phyloP scores from a whole-genome alignment of 345 rosid genomes.

The Lepidium aucheri region DNA sequence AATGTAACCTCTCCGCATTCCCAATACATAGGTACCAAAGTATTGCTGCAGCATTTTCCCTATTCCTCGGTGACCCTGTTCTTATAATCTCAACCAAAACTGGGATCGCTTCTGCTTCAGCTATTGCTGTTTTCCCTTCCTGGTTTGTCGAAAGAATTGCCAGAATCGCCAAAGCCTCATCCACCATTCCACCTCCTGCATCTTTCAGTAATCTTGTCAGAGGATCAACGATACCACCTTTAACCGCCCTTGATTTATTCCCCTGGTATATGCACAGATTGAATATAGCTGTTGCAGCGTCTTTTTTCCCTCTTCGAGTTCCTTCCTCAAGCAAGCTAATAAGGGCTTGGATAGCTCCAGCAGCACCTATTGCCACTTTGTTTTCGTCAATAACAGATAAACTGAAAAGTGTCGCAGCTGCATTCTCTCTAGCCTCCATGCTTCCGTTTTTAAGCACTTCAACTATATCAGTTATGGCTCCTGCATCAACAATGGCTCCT shows the following conservation, averaged over 20 bases:
- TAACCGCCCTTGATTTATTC: slow-evolving; percentile 87
- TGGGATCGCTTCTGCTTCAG: slow-evolving; percentile 66
- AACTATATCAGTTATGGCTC: slow-evolving; percentile 91
- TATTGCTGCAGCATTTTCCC: slow-evolving; percentile 86
- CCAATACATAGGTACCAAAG: slow-evolving; percentile 75
- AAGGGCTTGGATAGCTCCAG: slow-evolving; percentile 92
- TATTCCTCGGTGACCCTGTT: slow-evolving; percentile 87
- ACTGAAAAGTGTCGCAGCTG: slow-evolving; percentile 95
- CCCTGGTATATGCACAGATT: slow-evolving; percentile 94
- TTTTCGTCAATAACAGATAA: slow-evolving; percentile 93
- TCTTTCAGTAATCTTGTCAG: slow-evolving; percentile 72
- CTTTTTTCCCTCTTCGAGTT: slow-evolving; percentile 89
- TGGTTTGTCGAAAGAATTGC: slow-evolving; percentile 85
- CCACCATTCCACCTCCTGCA: slow-evolving; percentile 93
- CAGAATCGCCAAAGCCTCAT: slow-evolving; percentile 85
- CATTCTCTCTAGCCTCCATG: slow-evolving; percentile 99
- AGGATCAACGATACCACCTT: slow-evolving; percentile 81
- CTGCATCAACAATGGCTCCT: slow-evolving; percentile 84
- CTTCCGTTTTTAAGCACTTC: slow-evolving; percentile 81
- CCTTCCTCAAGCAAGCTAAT: slow-evolving; percentile 79
- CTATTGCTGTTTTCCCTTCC: slow-evolving; percentile 79
- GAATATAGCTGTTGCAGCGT: slow-evolving; percentile 96
- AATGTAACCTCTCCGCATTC: slow-evolving; percentile 52
- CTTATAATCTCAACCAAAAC: slow-evolving; percentile 65
- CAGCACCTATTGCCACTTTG: slow-evolving; percentile 92